Conservation (phyloP, 768 basidiomycete genomes). For the Podaxis rugospora region DNA sequence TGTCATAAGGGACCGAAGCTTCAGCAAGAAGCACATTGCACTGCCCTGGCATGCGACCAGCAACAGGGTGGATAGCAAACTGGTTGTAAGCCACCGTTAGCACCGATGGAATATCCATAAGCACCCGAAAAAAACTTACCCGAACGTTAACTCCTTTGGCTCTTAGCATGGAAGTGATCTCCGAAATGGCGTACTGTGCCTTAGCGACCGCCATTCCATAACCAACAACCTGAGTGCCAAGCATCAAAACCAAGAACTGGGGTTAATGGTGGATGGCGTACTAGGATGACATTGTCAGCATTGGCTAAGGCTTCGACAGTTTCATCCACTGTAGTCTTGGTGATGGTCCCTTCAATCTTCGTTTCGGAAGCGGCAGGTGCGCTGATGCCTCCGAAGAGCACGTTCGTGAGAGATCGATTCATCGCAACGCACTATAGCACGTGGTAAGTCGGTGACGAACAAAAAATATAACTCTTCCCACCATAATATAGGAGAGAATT, state of each 20-base stretch:
- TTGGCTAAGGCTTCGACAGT: slow-evolving; percentile 74
- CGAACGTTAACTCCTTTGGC: slow-evolving; percentile 76
- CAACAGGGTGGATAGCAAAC: slow-evolving; percentile 88
- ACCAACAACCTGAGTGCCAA: slow-evolving; percentile 56
- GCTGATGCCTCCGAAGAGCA: slow-evolving; percentile 83
- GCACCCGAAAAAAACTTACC: slow-evolving; percentile 23
- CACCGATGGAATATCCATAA: background rate
- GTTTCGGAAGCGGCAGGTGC: slow-evolving; percentile 49
- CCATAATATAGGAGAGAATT: slow-evolving; percentile 92
- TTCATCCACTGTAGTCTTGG: slow-evolving; percentile 75
- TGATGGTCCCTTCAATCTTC: slow-evolving; percentile 82
- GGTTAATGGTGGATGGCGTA: slow-evolving; percentile 21
- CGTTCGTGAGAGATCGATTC: slow-evolving; percentile 84
- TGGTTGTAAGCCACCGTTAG: slow-evolving; percentile 11
- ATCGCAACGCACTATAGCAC: slow-evolving; percentile 76
- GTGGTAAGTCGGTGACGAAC: background rate
- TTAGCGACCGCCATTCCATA: slow-evolving; percentile 94
- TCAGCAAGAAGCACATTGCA: slow-evolving; percentile 91
- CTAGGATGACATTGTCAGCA: slow-evolving; percentile 81
- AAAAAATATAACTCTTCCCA: slow-evolving; percentile 24
- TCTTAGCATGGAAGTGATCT: slow-evolving; percentile 70
- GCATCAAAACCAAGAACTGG: background rate
- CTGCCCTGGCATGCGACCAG: slow-evolving; percentile 91
- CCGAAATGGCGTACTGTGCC: slow-evolving; percentile 76
- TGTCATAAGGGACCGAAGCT: slow-evolving; percentile 87